Percentiles rank a stretch among this genome's conserved stretches.
These are phyloP conservation scores for Herpotrichia juniperi DNA, from an alignment of 2,329 filamentous ascomycete species.

Conservation along the genomic window DNA sequence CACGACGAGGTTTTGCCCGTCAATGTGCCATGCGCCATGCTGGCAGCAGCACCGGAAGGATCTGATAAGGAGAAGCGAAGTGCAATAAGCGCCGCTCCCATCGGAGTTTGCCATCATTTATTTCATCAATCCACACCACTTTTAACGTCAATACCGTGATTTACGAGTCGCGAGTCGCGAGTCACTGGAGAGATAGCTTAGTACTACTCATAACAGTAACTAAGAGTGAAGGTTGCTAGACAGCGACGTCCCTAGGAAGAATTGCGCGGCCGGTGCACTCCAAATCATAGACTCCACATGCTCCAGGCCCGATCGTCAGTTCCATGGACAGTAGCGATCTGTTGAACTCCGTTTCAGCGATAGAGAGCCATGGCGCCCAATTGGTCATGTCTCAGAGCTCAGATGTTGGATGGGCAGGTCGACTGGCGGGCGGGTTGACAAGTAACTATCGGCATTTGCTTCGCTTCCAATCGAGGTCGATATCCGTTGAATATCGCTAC, in stretches of 20 bases:
- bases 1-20: neutral
- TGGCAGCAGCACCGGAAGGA: neutral
- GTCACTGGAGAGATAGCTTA: neutral
- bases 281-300: neutral
- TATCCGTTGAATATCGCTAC: conserved; percentile 8
- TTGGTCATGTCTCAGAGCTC: conserved; percentile 36
- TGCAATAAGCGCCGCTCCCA: neutral
- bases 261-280: conserved; percentile 3
- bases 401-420: conserved; percentile 16
- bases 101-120: too few species aligned
- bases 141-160: too few species aligned
- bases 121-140: too few species aligned
- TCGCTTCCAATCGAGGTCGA: conserved; percentile 14
- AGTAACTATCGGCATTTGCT: conserved; percentile 22
- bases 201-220: neutral
- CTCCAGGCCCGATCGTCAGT: conserved; percentile 3
- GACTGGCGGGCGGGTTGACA: conserved; percentile 11
- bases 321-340: conserved; percentile 2
- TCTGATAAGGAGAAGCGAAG: neutral
- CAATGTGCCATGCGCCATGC: neutral
- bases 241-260: conserved; percentile 1
- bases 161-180: neutral
- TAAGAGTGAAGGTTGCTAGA: neutral
- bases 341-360: conserved; percentile 19
- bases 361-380: conserved; percentile 12